These are phyloP conservation scores for Arabis alpina DNA, from an alignment of 345 rosid genomes.

Conservation along the genomic window DNA sequence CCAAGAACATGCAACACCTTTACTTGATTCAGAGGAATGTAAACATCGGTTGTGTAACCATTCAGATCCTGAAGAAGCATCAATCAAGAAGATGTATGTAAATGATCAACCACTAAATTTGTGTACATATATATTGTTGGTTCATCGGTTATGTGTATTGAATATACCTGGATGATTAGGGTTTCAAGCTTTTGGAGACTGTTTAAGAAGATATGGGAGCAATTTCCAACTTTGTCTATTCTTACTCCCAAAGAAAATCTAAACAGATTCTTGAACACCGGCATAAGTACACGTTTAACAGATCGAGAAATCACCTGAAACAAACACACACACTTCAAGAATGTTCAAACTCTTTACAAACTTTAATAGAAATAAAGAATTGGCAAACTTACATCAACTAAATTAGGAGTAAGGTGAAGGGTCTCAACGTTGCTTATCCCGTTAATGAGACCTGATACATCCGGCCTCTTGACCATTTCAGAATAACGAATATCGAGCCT, in stretches of 20 bases:
- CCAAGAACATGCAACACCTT: too few species aligned
- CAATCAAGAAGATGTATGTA: too few species aligned
- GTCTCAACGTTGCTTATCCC: conserved; percentile 24
- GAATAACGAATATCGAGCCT: neutral
- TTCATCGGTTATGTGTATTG: neutral
- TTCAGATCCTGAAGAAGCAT: too few species aligned
- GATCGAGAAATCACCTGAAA: conserved; percentile 23
- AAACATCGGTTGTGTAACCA: too few species aligned
- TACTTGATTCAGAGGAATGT: too few species aligned
- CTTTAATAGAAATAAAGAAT: too few species aligned
- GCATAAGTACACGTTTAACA: neutral
- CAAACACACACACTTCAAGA: neutral
- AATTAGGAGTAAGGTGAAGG: neutral
- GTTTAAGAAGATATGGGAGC: neutral
- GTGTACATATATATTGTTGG: neutral
- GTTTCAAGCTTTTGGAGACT: conserved; percentile 28
- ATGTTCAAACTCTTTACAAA: neutral
- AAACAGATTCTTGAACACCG: conserved; percentile 25
- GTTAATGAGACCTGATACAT: neutral
- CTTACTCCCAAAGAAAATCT: neutral
- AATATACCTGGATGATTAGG: conserved; percentile 18
- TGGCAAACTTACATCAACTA: neutral
- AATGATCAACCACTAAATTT: too few species aligned
- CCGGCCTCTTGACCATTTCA: neutral
- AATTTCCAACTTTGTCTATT: conserved; percentile 1